Evolutionary conservation across 2,329 filamentous ascomycete species (phyloP).

Genomic region (Colletotrichum zoysiae): DNA sequence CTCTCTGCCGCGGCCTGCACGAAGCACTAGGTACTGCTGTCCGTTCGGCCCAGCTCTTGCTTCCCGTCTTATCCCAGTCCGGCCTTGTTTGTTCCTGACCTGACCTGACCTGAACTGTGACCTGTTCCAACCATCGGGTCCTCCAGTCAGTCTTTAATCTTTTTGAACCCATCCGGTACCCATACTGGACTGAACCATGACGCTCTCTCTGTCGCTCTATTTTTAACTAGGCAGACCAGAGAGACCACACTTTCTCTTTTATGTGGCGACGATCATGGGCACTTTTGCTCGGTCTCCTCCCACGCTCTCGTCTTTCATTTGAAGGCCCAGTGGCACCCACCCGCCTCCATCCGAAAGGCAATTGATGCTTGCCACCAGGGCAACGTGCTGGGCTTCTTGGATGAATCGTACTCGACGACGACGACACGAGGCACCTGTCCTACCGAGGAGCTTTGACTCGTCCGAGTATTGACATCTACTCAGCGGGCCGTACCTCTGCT

Average conservation of each 20-base stretch:
- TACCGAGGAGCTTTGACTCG: slow-evolving; percentile 55
- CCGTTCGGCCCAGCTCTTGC: slow-evolving; percentile 17
- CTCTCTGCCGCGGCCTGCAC: slow-evolving; percentile 6
- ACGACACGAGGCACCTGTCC: slow-evolving; percentile 47
- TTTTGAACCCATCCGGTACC: slow-evolving; percentile 31
- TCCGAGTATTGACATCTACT: slow-evolving; percentile 53
- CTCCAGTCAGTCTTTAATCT: slow-evolving; percentile 41
- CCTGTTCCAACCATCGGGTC: slow-evolving; percentile 10
- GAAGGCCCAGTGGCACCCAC: slow-evolving; percentile 45
- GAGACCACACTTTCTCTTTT: slow-evolving; percentile 43
- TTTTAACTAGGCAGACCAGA: slow-evolving; percentile 39
- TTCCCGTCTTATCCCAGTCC: slow-evolving; percentile 29
- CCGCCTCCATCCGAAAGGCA: slow-evolving; percentile 33
- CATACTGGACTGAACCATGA: slow-evolving; percentile 41
- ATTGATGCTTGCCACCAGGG: slow-evolving; percentile 49
- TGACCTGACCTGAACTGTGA: slow-evolving; percentile 23
- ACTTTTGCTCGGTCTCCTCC: slow-evolving; percentile 50
- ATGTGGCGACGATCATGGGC: slow-evolving; percentile 54
- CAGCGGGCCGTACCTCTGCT: slow-evolving; percentile 50
- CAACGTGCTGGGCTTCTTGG: slow-evolving; percentile 42
- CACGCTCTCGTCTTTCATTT: slow-evolving; percentile 50
- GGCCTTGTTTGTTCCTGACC: slow-evolving; percentile 28
- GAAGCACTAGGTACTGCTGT: slow-evolving; percentile 26
- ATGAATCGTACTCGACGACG: slow-evolving; percentile 42
- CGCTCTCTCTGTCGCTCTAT: slow-evolving; percentile 43